Evolutionary conservation across 305 asterid genomes (phyloP).

Genomic region (Solanum chacoense): DNA sequence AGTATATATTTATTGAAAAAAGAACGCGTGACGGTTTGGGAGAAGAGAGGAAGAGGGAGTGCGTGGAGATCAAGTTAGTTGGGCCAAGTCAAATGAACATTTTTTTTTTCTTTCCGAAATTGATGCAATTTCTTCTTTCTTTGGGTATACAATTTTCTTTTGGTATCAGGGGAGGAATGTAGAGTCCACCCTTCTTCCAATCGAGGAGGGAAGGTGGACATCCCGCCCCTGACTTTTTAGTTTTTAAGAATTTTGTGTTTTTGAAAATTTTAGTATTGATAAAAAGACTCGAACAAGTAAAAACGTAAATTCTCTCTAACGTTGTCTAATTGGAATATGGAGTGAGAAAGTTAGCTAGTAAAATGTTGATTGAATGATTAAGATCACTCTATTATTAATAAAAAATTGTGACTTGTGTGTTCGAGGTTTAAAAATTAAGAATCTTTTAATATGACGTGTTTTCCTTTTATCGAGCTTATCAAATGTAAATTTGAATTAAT

Average conservation of each 20-base stretch:
- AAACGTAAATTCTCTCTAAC: neutral
- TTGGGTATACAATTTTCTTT: neutral
- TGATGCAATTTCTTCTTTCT: neutral
- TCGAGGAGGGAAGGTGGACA: neutral
- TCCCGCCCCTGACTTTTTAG: neutral
- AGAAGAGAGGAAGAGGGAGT: neutral
- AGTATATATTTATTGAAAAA: neutral
- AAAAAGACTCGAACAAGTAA: neutral
- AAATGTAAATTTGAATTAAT: neutral
- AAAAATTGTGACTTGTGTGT: neutral
- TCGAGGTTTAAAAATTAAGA: neutral
- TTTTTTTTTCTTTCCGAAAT: neutral
- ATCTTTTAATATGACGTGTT: neutral
- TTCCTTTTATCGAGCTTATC: neutral
- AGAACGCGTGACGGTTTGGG: slow-evolving; percentile 11
- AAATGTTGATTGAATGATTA: no score
- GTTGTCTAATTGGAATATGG: neutral
- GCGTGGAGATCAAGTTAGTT: slow-evolving; percentile 11
- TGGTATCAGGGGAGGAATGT: neutral
- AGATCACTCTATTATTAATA: no score
- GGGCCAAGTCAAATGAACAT: slow-evolving; percentile 24
- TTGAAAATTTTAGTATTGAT: no score
- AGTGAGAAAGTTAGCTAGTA: neutral
- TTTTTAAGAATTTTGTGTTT: neutral
- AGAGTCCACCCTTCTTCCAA: neutral